These are phyloP conservation scores for Citrullus amarus DNA, from an alignment of 306 rosid genomes.

Conservation along the genomic window DNA sequence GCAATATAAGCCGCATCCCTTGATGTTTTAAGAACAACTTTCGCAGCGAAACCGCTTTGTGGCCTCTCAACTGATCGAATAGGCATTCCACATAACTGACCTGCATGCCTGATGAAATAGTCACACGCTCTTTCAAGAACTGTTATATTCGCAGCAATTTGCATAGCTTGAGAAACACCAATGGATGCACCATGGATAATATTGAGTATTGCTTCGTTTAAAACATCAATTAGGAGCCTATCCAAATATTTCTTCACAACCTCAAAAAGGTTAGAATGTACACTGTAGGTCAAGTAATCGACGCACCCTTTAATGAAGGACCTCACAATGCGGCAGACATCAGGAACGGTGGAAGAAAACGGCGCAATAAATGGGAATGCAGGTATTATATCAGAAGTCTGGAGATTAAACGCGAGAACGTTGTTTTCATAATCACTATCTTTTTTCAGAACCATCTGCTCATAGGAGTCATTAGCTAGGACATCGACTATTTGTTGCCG, in stretches of 20 bases:
- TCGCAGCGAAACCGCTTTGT: slow-evolving; percentile 63
- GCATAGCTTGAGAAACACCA: slow-evolving; percentile 86
- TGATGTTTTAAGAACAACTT: slow-evolving; percentile 53
- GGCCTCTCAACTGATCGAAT: slow-evolving; percentile 50
- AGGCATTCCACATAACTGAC: slow-evolving; percentile 46
- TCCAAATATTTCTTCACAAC: slow-evolving; percentile 63
- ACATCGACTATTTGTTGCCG: slow-evolving; percentile 32
- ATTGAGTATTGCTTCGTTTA: slow-evolving; percentile 58
- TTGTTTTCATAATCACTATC: slow-evolving; percentile 60
- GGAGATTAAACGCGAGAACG: slow-evolving; percentile 59
- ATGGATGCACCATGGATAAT: slow-evolving; percentile 43
- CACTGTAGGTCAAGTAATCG: slow-evolving; percentile 67
- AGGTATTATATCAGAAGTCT: slow-evolving; percentile 67
- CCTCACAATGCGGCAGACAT: slow-evolving; percentile 58
- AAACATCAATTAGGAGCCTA: slow-evolving; percentile 58
- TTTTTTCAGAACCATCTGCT: slow-evolving; percentile 81
- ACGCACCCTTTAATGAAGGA: slow-evolving; percentile 80
- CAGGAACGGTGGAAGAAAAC: slow-evolving; percentile 87
- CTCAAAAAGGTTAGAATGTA: slow-evolving; percentile 32
- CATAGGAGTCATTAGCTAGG: slow-evolving; percentile 58
- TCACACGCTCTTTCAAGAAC: slow-evolving; percentile 88
- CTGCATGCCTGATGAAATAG: slow-evolving; percentile 62
- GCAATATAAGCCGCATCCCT: slow-evolving; percentile 69
- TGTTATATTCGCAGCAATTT: slow-evolving; percentile 82
- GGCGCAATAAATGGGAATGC: slow-evolving; percentile 84